Conservation (phyloP, 352 stramenopile genomes). For the Phytophthora crassamura region DNA sequence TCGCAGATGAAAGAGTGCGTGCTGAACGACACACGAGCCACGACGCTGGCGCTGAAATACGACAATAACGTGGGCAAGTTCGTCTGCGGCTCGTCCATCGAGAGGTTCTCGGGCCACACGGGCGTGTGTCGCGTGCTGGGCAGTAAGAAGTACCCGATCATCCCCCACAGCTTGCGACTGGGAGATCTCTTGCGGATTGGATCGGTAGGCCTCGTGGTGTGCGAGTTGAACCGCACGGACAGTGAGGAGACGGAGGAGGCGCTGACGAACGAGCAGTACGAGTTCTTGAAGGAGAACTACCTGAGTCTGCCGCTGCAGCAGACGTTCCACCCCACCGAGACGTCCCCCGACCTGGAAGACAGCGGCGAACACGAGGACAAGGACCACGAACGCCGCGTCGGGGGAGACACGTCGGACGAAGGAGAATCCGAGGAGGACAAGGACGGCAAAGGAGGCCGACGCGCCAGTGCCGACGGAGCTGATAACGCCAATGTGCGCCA, state of each 20-base stretch:
- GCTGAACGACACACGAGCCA: constrained; percentile 83
- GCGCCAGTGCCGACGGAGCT: constrained; percentile 21
- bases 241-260: constrained; percentile 74
- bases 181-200: constrained; percentile 90
- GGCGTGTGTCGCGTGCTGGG: constrained; percentile 91
- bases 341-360: constrained; percentile 40
- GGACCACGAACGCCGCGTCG: constrained; percentile 32
- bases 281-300: constrained; percentile 90
- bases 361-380: constrained; percentile 43
- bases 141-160: constrained; percentile 87
- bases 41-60: constrained; percentile 80
- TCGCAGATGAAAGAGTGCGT: constrained; percentile 84
- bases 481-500: constrained; percentile 16
- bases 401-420: constrained; percentile 79
- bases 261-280: constrained; percentile 86
- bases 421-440: constrained; percentile 85
- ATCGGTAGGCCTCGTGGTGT: constrained; percentile 93
- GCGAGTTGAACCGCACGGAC: constrained; percentile 84
- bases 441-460: constrained; percentile 46
- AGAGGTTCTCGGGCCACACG: constrained; percentile 92
- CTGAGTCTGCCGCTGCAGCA: constrained; percentile 83
- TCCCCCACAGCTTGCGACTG: constrained; percentile 75
- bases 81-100: constrained; percentile 86
- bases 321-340: constrained; percentile 75
- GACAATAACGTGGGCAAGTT: constrained; percentile 70